These are phyloP conservation scores for Colletotrichum sp. DNA, from an alignment of 2,329 filamentous ascomycete genomes.

Conservation along the genomic window DNA sequence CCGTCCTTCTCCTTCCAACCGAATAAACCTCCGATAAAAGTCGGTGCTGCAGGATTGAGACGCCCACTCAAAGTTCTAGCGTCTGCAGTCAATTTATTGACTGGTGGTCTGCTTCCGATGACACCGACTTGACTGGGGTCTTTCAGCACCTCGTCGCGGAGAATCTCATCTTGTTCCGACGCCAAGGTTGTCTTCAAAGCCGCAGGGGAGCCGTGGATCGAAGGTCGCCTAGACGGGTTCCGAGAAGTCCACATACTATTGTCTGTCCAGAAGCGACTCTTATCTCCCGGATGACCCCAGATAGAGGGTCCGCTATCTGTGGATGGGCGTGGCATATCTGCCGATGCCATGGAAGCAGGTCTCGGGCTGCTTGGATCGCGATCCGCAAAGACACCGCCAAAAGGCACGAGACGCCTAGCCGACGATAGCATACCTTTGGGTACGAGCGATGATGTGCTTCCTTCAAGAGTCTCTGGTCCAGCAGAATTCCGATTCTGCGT, in stretches of 20 bases:
- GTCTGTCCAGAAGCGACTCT: conserved; percentile 72
- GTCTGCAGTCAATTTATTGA: conserved; percentile 38
- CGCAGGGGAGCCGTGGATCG: conserved; percentile 77
- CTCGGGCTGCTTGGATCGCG: conserved; percentile 65
- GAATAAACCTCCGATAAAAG: conserved; percentile 79
- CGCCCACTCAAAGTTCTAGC: conserved; percentile 53
- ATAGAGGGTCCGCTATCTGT: conserved; percentile 76
- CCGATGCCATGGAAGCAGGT: conserved; percentile 71
- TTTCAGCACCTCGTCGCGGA: conserved; percentile 61
- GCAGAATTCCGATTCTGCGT: conserved; percentile 64
- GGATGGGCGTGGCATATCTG: conserved; percentile 76
- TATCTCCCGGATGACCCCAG: conserved; percentile 66
- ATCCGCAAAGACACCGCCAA: conserved; percentile 56
- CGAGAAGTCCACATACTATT: conserved; percentile 59
- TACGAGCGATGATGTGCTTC: background rate
- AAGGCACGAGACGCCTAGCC: conserved; percentile 48
- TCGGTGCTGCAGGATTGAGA: conserved; percentile 88
- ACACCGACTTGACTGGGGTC: conserved; percentile 66
- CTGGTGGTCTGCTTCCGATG: conserved; percentile 78
- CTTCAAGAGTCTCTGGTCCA: conserved; percentile 47
- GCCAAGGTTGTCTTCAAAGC: conserved; percentile 64
- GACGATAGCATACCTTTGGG: conserved; percentile 30
- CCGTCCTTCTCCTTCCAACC: conserved; percentile 45
- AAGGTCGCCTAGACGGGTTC: conserved; percentile 80
- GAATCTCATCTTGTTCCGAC: conserved; percentile 68